Percentiles rank a stretch among this genome's conserved stretches.
Conservation (phyloP, 768 basidiomycete species). For the Leccinum disarticulatum region DNA sequence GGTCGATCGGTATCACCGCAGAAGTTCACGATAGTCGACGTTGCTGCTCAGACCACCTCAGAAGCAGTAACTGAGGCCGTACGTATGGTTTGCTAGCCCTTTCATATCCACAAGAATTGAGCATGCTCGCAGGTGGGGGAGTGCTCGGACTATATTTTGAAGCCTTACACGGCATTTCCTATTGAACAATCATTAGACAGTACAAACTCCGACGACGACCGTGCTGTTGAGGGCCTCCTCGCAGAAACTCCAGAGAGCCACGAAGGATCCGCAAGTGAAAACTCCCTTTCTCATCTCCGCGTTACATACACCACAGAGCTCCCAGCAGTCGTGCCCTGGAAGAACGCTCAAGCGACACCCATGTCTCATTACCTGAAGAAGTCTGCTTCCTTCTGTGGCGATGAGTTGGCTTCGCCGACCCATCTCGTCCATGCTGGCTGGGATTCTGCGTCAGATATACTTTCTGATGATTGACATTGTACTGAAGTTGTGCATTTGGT, state of each 20-base stretch:
- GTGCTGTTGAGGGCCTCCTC: conserved; percentile 33
- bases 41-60: conserved; percentile 22
- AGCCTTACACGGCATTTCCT: conserved; percentile 27
- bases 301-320: conserved; percentile 37
- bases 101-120: conserved; percentile 33
- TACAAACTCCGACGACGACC: conserved; percentile 40
- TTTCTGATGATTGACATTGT: conserved; percentile 29
- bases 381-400: conserved; percentile 39
- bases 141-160: conserved; percentile 25
- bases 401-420: conserved; percentile 44
- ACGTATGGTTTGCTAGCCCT: conserved; percentile 28
- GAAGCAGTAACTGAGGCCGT: conserved; percentile 32
- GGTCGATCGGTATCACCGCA: conserved; percentile 35
- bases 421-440: conserved; percentile 57
- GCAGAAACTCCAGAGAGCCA: conserved; percentile 33
- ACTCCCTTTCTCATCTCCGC: conserved; percentile 37
- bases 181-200: conserved; percentile 33
- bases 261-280: conserved; percentile 31
- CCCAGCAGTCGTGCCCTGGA: conserved; percentile 34
- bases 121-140: conserved; percentile 30
- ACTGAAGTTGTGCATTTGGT: conserved; percentile 7
- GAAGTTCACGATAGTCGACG: conserved; percentile 25
- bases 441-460: conserved; percentile 50
- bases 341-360: conserved; percentile 34
- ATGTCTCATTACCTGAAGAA: conserved; percentile 40